These are phyloP conservation scores for Suillus spraguei DNA, from an alignment of 768 basidiomycete species.

Conservation along the genomic window DNA sequence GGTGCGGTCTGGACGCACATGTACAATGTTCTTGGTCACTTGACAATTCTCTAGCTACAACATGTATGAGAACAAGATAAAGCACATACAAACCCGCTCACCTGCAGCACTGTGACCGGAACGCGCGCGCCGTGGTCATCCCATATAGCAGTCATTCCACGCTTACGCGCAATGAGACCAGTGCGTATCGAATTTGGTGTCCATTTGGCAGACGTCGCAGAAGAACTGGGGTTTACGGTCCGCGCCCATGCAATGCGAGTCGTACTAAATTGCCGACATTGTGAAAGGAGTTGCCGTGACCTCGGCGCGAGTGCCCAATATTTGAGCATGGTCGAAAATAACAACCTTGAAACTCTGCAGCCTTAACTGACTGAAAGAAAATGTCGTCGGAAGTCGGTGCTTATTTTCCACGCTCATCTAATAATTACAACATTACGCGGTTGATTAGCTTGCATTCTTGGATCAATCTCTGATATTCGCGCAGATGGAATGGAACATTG, in stretches of 20 bases:
- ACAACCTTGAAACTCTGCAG: constrained; percentile 17
- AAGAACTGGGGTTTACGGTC: constrained; percentile 19
- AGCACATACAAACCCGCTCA: constrained; percentile 35
- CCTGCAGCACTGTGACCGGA: constrained; percentile 95
- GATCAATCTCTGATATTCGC: constrained; percentile 8
- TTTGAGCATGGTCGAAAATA: constrained; percentile 51
- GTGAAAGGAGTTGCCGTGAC: constrained; percentile 34
- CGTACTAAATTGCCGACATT: constrained; percentile 46
- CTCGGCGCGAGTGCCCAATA: constrained; percentile 49
- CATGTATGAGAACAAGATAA: constrained; percentile 16
- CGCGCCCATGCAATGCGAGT: constrained; percentile 38
- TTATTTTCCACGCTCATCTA: constrained; percentile 11
- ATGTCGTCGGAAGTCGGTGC: constrained; percentile 8
- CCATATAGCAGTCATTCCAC: constrained; percentile 95
- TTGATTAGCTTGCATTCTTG: not conserved
- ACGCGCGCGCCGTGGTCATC: constrained; percentile 84
- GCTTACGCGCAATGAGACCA: constrained; percentile 91
- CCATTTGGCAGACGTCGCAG: constrained; percentile 61
- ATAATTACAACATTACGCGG: too few relatives aligned
- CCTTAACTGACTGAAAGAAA: constrained; percentile 6
- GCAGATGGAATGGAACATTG: constrained; percentile 79
- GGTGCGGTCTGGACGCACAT: constrained; percentile 62
- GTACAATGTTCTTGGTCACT: constrained; percentile 78
- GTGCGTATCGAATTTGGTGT: constrained; percentile 83
- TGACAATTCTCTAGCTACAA: constrained; percentile 83